Base-by-base conservation (phyloP, 331 rosid genomes). In the Rhamnella rubrinervis region DNA sequence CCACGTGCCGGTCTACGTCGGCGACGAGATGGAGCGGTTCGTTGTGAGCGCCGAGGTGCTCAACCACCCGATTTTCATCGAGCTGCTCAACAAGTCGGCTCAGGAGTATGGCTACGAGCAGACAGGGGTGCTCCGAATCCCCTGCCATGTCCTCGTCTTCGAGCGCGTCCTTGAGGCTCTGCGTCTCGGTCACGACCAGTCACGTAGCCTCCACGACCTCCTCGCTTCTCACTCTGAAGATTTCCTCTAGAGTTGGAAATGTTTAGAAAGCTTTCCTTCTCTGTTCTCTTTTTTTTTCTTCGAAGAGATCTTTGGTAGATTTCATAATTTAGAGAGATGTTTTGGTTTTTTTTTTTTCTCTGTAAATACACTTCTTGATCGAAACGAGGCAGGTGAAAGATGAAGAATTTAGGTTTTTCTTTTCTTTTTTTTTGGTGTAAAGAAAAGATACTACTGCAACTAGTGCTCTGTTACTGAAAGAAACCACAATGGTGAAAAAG, bases 31-130 rank as follows among this genome's bases (percentile, higher is more conserved):
- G 98, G 87, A 85, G 71, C 68, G 92, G 46, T 93, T 90, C 55
- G 97, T 84, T 1, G 95, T 93, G 2, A 66, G 71, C 49, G 95
- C 97, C 1, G 96, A 91, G 78, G 80, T 90, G 1, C 64, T 93
- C 13, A 93, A 91, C 74, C 98, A 93, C 23, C 98, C 98, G 12
- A 62, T 88, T 53, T 93, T 93, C 82, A 86, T 91, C 1, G 87
- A 84, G 65, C 96, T 93, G 1, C 82, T 93, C 20, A 85, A 90
- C 80, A 81, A 80, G 46, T 91, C 97, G 35, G 97, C 96, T 0
- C 92, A 87, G 64, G 98, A 93, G 71, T 93, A 93, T 78, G 98
- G 97, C 0, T 93, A 93, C 73, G 92, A 91, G 25, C 97, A 93
- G 80, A 49, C 84, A 65, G 98, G 97, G 0, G 97, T 87, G 3